A percentile compares a stretch with the other conserved stretches of the same genome.
These are phyloP conservation scores for Pugionium cornutum DNA, from an alignment of 345 rosid species.

Conservation along the genomic window DNA sequence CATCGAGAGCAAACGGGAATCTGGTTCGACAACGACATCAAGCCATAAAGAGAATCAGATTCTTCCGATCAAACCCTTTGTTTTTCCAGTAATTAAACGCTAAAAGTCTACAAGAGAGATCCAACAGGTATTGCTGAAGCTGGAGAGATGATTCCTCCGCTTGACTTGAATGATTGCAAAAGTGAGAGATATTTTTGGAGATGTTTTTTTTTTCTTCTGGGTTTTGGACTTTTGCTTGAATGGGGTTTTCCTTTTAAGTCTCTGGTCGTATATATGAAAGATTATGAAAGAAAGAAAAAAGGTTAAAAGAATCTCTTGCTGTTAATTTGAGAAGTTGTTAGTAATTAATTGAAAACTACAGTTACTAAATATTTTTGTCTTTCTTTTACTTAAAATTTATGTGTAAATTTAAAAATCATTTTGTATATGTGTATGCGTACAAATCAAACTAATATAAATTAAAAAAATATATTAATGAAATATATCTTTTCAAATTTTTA, in stretches of 20 bases:
- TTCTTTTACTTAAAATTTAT: no score
- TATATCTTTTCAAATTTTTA: no score
- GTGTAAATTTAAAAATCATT: no score
- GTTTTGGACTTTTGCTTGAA: not conserved
- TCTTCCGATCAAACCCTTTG: constrained; percentile 23
- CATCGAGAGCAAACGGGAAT: constrained; percentile 30
- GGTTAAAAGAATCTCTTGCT: no score
- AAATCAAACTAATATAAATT: no score
- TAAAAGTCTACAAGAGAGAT: not conserved
- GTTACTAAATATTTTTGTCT: no score
- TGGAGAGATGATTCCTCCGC: constrained; percentile 12
- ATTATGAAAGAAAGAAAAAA: no score
- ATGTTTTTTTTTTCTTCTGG: not conserved
- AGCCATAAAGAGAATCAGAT: constrained; percentile 7
- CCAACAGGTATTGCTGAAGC: not conserved
- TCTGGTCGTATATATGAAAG: constrained; percentile 1
- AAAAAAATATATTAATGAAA: no score
- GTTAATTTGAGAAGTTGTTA: no score
- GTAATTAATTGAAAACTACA: no score
- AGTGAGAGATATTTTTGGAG: constrained; percentile 12
- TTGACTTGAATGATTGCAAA: constrained; percentile 29
- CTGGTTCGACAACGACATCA: constrained; percentile 24
- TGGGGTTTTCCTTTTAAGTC: not conserved
- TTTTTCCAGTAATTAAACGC: not conserved
- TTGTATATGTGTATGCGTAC: no score